Evolutionary conservation across 805 yeast genomes (phyloP).

Genomic region (Pichia paraexigua): DNA sequence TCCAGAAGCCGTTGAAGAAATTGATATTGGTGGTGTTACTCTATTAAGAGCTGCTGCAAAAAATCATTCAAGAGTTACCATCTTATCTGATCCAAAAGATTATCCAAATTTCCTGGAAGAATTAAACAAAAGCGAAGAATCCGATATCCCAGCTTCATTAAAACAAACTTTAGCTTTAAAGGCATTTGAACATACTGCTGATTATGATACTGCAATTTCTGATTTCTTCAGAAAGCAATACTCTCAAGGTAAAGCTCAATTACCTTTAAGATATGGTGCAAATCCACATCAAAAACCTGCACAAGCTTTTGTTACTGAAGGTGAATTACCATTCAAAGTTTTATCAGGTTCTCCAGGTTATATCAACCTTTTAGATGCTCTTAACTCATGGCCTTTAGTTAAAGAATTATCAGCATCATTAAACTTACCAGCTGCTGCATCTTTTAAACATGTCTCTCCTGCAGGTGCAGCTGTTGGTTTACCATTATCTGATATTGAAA

Average conservation of each 20-base stretch:
- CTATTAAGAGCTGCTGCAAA: constrained; percentile 97
- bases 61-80: constrained; percentile 94
- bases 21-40: constrained; percentile 98
- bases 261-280: constrained; percentile 96
- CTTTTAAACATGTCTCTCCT: constrained; percentile 97
- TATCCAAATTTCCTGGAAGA: constrained; percentile 83
- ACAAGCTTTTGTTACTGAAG: constrained; percentile 84
- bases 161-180: constrained; percentile 85
- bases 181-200: constrained; percentile 98
- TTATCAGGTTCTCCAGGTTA: constrained; percentile 95
- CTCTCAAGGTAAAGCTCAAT: constrained; percentile 80
- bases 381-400: constrained; percentile 98
- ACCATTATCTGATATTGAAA: constrained; percentile 85
- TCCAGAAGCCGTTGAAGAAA: constrained; percentile 96
- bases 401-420: constrained; percentile 92
- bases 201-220: constrained; percentile 90
- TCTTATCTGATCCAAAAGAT: constrained; percentile 90
- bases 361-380: constrained; percentile 91
- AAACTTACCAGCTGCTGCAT: constrained; percentile 97
- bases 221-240: constrained; percentile 97
- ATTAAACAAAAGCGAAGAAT: constrained; percentile 36
- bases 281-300: constrained; percentile 99
- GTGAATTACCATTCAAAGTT: constrained; percentile 90
- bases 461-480: constrained; percentile 98
- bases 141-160: constrained; percentile 63